A percentile compares a stretch with the other conserved stretches of the same genome.
These are phyloP conservation scores for Ascochyta pisi DNA, from an alignment of 2,329 filamentous ascomycete genomes.

Conservation along the genomic window DNA sequence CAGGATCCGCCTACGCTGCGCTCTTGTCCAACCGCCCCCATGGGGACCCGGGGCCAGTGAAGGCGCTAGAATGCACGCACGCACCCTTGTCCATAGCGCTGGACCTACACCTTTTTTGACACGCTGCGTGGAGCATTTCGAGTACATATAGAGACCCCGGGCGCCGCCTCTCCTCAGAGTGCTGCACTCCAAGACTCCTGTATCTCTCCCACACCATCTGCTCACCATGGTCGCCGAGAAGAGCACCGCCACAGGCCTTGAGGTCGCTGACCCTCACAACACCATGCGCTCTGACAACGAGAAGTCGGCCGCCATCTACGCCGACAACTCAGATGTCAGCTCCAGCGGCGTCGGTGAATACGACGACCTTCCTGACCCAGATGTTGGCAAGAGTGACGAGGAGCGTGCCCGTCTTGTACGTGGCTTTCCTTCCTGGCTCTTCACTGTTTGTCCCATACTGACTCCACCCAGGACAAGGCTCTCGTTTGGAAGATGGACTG, in stretches of 20 bases:
- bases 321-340: conserved; percentile 37
- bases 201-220: conserved; percentile 15
- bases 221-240: conserved; percentile 45
- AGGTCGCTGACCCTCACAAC: conserved; percentile 16
- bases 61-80: conserved; percentile 18
- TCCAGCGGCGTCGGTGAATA: conserved; percentile 32
- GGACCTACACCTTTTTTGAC: conserved; percentile 7
- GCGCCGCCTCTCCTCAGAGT: conserved; percentile 20
- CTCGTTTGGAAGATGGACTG: conserved; percentile 53
- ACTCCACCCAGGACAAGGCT: conserved; percentile 41
- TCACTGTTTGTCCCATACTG: conserved; percentile 14
- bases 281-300: conserved; percentile 24
- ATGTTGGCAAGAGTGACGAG: conserved; percentile 43
- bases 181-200: conserved; percentile 27
- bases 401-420: conserved; percentile 45
- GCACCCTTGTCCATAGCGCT: conserved; percentile 13
- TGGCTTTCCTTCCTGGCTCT: not conserved
- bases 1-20: conserved; percentile 27
- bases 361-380: conserved; percentile 46
- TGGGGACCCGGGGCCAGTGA: conserved; percentile 36
- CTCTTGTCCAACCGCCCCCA: conserved; percentile 46
- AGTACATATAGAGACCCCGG: conserved; percentile 43
- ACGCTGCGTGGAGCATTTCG: conserved; percentile 16
- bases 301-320: conserved; percentile 32
- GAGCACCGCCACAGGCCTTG: conserved; percentile 17